Base-by-base conservation (phyloP, 805 yeast genomes). In the Candida peoriensis region DNA sequence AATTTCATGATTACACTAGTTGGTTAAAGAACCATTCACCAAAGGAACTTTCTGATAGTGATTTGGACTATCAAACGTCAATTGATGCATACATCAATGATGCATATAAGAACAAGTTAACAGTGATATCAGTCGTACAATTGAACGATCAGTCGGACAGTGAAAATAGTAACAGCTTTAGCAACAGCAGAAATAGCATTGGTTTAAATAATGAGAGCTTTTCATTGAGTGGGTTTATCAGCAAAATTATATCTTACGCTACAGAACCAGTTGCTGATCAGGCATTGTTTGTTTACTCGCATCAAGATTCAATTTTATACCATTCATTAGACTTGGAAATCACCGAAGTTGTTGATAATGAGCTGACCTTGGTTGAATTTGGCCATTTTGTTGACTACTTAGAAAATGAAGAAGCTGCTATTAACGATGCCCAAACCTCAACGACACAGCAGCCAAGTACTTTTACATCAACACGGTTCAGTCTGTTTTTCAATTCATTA, bases 1-100 rank as follows among this genome's bases (percentile, higher is more conserved):
- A 26, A 12, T 43, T 34, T 32, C 55, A 48, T 26, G 38, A 46
- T 28, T 48, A 48, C 29, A 20, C 38, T 6, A 17, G 18, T 6
- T 50, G 53, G 53, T 24, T 39, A 1, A 27, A 17, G 11, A 8
- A 36, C 5, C 53, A 50, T 29, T 27, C 48, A 3, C 20, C 15
- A 8, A 24, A 30, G 9, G 55, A 48, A 25, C 34, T 46, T 12
- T 16, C 19, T 7, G 43, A 40, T 19, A 46, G 53, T 42, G 48
- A 47, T 20, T 33, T 28, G 8, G 53, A 46, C 24, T 39, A 47
- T 14, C 29, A 28, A 8, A 30, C 14, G 6, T 22, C 38, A 2
- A 17, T 28, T 3, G 39, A 37, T 10, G 26, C 28, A 22, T 20
- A 14, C 2, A 32, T 27, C 19, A 33, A 19, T 28, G 43, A 36